A percentile compares a stretch with the other conserved stretches of the same genome.
phyloP scores from a whole-genome alignment of 768 basidiomycete species.

The Boletellus emodensis region DNA sequence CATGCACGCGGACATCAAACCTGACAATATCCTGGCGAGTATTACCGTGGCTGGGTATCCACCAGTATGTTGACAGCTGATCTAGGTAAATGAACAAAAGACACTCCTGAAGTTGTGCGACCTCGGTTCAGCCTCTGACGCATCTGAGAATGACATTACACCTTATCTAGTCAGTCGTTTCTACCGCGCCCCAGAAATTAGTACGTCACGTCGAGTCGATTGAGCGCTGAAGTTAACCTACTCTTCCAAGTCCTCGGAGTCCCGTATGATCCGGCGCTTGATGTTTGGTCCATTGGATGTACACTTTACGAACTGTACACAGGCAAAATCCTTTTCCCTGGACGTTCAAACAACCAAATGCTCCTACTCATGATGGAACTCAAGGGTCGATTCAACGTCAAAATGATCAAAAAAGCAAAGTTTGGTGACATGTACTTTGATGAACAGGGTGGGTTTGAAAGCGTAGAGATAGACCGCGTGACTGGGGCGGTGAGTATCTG shows the following conservation, averaged over 20 bases:
- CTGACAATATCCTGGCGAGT: conserved; percentile 92
- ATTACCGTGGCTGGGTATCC: conserved; percentile 5
- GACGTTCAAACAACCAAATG: conserved; percentile 97
- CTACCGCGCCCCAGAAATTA: conserved; percentile 98
- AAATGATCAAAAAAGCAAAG: conserved; percentile 91
- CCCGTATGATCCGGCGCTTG: conserved; percentile 90
- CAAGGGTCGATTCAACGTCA: conserved; percentile 88
- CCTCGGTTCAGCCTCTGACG: conserved; percentile 94
- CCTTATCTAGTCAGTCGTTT: conserved; percentile 97
- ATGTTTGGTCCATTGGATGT: conserved; percentile 97
- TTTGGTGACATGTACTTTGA: conserved; percentile 94
- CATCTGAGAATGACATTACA: conserved; percentile 93
- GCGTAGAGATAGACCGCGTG: conserved; percentile 77
- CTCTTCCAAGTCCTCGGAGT: conserved; percentile 75
- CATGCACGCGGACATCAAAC: conserved; percentile 99
- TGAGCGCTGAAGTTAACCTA: conserved; percentile 13
- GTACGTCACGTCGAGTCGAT: conserved; percentile 44
- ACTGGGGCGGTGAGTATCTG: conserved; percentile 69
- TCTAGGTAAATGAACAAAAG: conserved; percentile 91
- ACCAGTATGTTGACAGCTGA: conserved; percentile 12
- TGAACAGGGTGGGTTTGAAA: conserved; percentile 83
- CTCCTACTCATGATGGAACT: conserved; percentile 96
- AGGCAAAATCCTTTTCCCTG: conserved; percentile 96
- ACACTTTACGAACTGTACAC: conserved; percentile 96
- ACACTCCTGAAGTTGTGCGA: conserved; percentile 93